A percentile compares a stretch with the other conserved stretches of the same genome.
Conservation (phyloP, 2,329 filamentous ascomycete genomes). For the Fusarium pseudonygamai region DNA sequence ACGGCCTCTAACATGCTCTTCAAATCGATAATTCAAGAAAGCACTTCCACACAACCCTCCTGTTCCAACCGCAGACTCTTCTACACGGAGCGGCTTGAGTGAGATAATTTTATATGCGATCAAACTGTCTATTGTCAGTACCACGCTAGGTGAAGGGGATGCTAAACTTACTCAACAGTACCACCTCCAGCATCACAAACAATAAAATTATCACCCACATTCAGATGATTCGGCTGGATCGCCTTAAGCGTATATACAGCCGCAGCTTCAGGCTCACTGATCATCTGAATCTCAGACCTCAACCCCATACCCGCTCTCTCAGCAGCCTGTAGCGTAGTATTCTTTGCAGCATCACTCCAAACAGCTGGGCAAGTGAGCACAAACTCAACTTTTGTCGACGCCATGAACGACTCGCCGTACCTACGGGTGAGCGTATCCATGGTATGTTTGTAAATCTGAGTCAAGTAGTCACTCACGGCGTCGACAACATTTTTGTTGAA, state of each 20-base stretch:
- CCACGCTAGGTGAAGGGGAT: neutral
- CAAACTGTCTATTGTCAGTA: conserved; percentile 55
- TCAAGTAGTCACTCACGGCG: conserved; percentile 82
- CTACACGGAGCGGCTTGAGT: conserved; percentile 74
- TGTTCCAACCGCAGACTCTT: conserved; percentile 82
- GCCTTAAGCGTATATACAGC: conserved; percentile 83
- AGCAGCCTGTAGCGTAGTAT: conserved; percentile 80
- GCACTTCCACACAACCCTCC: conserved; percentile 81
- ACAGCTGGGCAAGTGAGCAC: conserved; percentile 85
- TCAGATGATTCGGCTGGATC: conserved; percentile 78
- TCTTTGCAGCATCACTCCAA: conserved; percentile 88
- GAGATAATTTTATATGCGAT: conserved; percentile 86
- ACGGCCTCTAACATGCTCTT: conserved; percentile 76
- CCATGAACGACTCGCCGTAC: conserved; percentile 83
- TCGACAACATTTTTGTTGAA: conserved; percentile 82
- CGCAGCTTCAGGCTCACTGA: conserved; percentile 82
- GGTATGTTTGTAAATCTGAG: conserved; percentile 78
- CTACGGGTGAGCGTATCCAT: conserved; percentile 79
- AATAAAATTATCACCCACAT: conserved; percentile 72
- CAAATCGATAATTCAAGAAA: conserved; percentile 83
- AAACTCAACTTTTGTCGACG: conserved; percentile 78
- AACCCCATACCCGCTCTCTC: conserved; percentile 82
- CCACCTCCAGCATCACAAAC: conserved; percentile 72
- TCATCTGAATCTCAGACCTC: conserved; percentile 77
- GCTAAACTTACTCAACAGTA: conserved; percentile 68